A percentile compares a stretch with the other conserved stretches of the same genome.
These are phyloP conservation scores for Salicornia ramosissima DNA, from an alignment of 148 eudicot genomes.

Conservation along the genomic window DNA sequence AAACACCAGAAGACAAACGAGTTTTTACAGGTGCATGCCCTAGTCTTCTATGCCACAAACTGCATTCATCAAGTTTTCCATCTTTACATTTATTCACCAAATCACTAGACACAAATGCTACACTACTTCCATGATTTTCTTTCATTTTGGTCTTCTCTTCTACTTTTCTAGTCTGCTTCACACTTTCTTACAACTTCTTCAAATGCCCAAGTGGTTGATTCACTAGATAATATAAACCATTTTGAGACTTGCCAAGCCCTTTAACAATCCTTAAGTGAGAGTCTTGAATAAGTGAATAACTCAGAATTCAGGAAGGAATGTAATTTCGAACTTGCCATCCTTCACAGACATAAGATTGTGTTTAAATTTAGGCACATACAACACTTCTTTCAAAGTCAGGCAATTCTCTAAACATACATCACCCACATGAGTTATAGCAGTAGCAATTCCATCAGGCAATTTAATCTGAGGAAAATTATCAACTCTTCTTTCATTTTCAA, in stretches of 20 bases:
- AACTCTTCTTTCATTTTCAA: too few relatives aligned
- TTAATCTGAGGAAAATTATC: too few relatives aligned
- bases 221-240: background rate
- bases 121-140: background rate
- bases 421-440: too few relatives aligned
- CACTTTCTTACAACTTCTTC: background rate
- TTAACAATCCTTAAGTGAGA: background rate
- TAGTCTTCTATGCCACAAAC: background rate
- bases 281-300: slow-evolving; percentile 7
- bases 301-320: background rate
- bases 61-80: background rate
- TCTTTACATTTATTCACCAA: background rate
- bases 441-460: too few relatives aligned
- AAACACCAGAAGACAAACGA: too few relatives aligned
- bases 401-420: too few relatives aligned
- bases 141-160: background rate
- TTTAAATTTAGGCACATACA: too few relatives aligned
- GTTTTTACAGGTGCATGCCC: background rate
- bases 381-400: too few relatives aligned
- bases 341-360: background rate
- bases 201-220: background rate
- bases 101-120: too few relatives aligned
- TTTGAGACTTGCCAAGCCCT: background rate
- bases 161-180: background rate
- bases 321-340: background rate